Evolutionary conservation across 345 rosid species (phyloP).

Genomic region (Arabis alpina): DNA sequence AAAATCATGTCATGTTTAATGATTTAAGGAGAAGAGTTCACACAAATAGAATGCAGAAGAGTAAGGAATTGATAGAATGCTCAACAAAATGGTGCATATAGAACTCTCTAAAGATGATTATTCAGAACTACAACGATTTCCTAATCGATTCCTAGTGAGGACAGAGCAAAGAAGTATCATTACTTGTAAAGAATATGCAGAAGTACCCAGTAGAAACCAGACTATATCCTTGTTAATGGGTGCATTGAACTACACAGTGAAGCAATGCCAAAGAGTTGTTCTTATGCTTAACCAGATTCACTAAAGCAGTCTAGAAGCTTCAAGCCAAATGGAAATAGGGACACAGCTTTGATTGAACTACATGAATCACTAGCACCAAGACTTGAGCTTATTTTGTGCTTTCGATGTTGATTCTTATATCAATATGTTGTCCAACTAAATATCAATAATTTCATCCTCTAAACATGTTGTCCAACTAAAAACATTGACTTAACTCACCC

Average conservation of each 20-base stretch:
- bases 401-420: not conserved
- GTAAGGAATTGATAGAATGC: too few relatives aligned
- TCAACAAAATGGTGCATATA: not conserved
- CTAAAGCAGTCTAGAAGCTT: not conserved
- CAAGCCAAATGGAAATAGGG: not conserved
- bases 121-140: not conserved
- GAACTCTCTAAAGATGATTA: constrained; percentile 9
- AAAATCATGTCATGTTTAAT: constrained; percentile 15
- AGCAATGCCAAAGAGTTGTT: not conserved
- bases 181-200: not conserved
- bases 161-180: not conserved
- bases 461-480: not conserved
- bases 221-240: not conserved
- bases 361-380: not conserved
- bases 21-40: constrained; percentile 11
- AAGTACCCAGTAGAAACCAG: not conserved
- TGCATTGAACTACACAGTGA: not conserved
- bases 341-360: not conserved
- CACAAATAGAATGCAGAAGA: not conserved
- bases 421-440: not conserved
- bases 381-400: not conserved
- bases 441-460: too few relatives aligned
- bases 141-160: not conserved
- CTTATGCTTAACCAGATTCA: not conserved
- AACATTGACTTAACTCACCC: constrained; percentile 11